A percentile compares a stretch with the other conserved stretches of the same genome.
Conservation (phyloP, 192 early-diverging fungal genomes). For the Phycomyces blakesleeanus region DNA sequence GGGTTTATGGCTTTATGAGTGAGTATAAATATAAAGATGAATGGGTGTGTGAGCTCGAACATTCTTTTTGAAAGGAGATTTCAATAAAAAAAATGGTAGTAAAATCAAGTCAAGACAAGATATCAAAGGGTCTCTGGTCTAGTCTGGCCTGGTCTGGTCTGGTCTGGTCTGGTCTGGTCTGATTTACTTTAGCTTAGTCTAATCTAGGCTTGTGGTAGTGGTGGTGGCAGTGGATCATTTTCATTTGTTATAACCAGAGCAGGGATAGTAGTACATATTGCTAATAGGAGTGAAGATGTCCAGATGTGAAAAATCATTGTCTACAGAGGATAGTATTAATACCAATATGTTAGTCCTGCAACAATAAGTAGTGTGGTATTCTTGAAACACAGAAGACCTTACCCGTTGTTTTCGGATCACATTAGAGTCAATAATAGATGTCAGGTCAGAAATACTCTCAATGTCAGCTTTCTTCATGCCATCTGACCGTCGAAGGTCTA, state of each 20-base stretch:
- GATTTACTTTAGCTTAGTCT: no score
- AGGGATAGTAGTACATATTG: not conserved
- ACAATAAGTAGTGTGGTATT: no score
- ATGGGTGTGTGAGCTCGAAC: no score
- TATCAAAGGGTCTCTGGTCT: no score
- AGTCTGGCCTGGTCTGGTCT: no score
- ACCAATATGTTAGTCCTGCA: not conserved
- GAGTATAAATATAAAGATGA: no score
- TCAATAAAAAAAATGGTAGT: no score
- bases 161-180: no score
- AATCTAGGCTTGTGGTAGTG: not conserved
- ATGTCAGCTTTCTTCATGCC: slow-evolving; percentile 1
- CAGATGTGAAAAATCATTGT: slow-evolving; percentile 13
- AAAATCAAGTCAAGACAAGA: no score
- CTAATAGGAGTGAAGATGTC: not conserved
- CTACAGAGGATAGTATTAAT: not conserved
- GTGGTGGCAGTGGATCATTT: slow-evolving; percentile 11
- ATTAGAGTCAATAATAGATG: slow-evolving; percentile 19
- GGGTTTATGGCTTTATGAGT: no score
- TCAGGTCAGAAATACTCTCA: slow-evolving; percentile 6
- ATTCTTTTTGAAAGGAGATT: no score
- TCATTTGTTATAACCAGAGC: slow-evolving; percentile 13
- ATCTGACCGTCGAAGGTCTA: slow-evolving; percentile 1
- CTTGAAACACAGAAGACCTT: no score
- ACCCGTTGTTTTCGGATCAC: slow-evolving; percentile 13